A percentile compares a stretch with the other conserved stretches of the same genome.
phyloP scores from a whole-genome alignment of 768 basidiomycete species.

The Pisolithus sp. region DNA sequence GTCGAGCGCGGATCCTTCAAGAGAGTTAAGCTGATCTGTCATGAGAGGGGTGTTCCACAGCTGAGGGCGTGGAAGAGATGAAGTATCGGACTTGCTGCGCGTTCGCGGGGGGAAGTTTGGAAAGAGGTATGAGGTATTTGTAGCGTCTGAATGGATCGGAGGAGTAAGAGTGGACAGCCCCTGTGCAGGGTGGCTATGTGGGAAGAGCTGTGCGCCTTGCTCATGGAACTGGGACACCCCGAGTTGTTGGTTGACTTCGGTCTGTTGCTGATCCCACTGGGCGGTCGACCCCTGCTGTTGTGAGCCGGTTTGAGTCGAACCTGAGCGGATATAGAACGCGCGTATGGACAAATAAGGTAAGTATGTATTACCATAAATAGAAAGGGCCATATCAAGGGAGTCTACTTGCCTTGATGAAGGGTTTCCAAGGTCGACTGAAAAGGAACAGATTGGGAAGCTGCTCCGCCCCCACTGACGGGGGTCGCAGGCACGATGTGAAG shows the following conservation, averaged over 20 bases:
- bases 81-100: slow-evolving; percentile 57
- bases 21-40: slow-evolving; percentile 29
- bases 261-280: slow-evolving; percentile 29
- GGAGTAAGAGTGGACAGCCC: slow-evolving; percentile 30
- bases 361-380: slow-evolving; percentile 26
- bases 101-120: slow-evolving; percentile 36
- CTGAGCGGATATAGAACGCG: slow-evolving; percentile 25
- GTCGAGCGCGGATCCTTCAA: slow-evolving; percentile 34
- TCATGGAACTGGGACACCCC: slow-evolving; percentile 26
- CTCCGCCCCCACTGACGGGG: slow-evolving; percentile 61
- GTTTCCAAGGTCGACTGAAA: slow-evolving; percentile 48
- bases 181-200: slow-evolving; percentile 30
- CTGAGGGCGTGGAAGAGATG: slow-evolving; percentile 42
- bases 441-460: slow-evolving; percentile 37
- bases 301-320: slow-evolving; percentile 25
- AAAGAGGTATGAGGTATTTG: slow-evolving; percentile 33
- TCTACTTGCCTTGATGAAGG: slow-evolving; percentile 47
- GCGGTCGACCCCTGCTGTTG: slow-evolving; percentile 30
- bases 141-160: slow-evolving; percentile 28
- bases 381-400: slow-evolving; percentile 21
- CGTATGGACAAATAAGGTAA: slow-evolving; percentile 22
- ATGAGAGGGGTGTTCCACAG: slow-evolving; percentile 42
- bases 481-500: slow-evolving; percentile 82
- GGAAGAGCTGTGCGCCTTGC: slow-evolving; percentile 24
- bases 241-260: slow-evolving; percentile 25